Evolutionary conservation across 208 protist genomes (phyloP), one percentile per base, ranked within the genome.

Genomic region (Trypanosoma rangeli): DNA sequence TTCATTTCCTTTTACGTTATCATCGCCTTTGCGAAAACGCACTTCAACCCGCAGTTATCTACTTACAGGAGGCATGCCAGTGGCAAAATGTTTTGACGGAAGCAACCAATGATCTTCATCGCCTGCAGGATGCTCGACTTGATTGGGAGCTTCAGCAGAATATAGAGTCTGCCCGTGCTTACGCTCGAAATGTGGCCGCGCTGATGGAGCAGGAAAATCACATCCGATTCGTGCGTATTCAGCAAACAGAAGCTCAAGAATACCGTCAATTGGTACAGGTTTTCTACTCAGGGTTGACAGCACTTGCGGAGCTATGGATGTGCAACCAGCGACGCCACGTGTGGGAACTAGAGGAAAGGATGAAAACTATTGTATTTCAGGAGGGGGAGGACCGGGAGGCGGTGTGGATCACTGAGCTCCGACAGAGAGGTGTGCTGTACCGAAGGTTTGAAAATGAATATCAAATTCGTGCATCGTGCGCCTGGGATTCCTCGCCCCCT

Each of bases 1-100:
- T 70, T 64, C 31, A 66, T 46, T 71, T 68, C 22, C 26, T 77
- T 35, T 52, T 68, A 7, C 48, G 56, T 44, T 77, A 77, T 59
- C 50, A 70, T 26, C 57, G 65, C 12, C 61, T 77, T 49, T n/a
- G 65, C 16, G 48, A 66, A 33, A 33, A 35, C 0, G 72, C 72
- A 42, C 26, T 77, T 15, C 56, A 67, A 10, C 64, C 55, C 10
- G 8, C 37, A 10, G 10, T 56, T 18, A 69, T 77, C 42, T 68
- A 63, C 16, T 57, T 71, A n/a, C 64, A 71, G 24, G 72, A 77
- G 31, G 56, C 57, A 31, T 71, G 39, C 28, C 64, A 77, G 20
- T 58, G 72, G 59, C 64, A 71, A 29, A 67, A 50, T 29, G 66
- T 77, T n/a, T 31, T 68, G 37, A 66, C 52, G 28, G 64, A 70